Evolutionary conservation across 2,329 filamentous ascomycete species (phyloP), one percentile per base, ranked within the genome.

Genomic region (Atkinsonella hypoxylon): DNA sequence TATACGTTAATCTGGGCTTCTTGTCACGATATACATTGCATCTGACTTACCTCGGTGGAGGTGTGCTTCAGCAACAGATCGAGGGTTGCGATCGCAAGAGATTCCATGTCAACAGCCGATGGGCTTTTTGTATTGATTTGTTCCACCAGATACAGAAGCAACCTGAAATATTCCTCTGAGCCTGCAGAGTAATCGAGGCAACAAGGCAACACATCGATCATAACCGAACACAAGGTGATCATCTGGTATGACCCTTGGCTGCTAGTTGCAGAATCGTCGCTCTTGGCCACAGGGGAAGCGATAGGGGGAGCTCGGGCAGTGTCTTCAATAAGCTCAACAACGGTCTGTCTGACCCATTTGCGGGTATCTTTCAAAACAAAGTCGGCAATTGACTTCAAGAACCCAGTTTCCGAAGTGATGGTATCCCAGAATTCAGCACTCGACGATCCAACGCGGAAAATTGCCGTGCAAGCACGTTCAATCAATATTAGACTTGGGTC

Each of bases 81-180:
- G 32, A 66, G 61, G 5, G 57, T 45, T 20, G 60, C 55, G 30
- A 60, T 50, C 9, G 67, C 59, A 50, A 73, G 56, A 5, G 51
- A 49, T 5, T 57, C 53, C 2, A 67, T 56, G 15, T 65, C 51
- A 4, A 66, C 56, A 4, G 66, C 62, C 9, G 64, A 62, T n/a
- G 59, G 54, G 15, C 52, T 34, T 18, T 10, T 49, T 17, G 18
- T 22, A 22, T 22, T 46, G 11, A n/a, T 22, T 13, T 22, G 39
- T 18, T 47, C 49, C 34, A 51, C 34, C 6, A 54, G 43, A 41
- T 47, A 32, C 3, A 51, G 61, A 32, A 70, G 64, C 17, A 77
- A 55, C 2, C 56, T 55, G 48, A 81, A 71, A 15, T 74, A 58
- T 46, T 79, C 74, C 22, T 71, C 65, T 51, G 73, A 74, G 22